Percentiles rank a stretch among this genome's conserved stretches.
phyloP scores from a whole-genome alignment of 2,329 filamentous ascomycete genomes.

The Cladosporium sp. region DNA sequence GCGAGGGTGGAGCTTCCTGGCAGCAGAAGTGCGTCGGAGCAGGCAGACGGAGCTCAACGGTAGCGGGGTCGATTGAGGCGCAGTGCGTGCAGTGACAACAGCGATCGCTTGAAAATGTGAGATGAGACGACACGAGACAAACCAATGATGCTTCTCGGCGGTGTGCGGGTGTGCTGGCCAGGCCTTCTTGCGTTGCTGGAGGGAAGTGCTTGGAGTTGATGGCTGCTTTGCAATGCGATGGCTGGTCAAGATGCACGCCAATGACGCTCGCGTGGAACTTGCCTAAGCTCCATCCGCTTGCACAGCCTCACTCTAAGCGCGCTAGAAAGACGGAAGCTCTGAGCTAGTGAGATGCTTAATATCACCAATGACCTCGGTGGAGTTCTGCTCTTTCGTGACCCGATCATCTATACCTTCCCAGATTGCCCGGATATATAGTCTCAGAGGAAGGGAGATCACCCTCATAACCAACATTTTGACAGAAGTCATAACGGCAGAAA shows the following conservation, averaged over 20 bases:
- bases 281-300: not conserved
- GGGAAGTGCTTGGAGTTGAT: not conserved
- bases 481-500: too few relatives aligned
- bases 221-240: slow-evolving; percentile 7
- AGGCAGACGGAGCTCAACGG: slow-evolving; percentile 1
- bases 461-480: too few relatives aligned
- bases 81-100: not conserved
- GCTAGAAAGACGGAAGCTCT: not conserved
- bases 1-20: not conserved
- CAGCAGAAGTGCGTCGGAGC: not conserved
- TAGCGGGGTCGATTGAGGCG: slow-evolving; percentile 9
- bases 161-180: slow-evolving; percentile 8
- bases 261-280: slow-evolving; percentile 15
- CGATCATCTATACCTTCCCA: not conserved
- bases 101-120: not conserved
- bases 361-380: slow-evolving; percentile 1
- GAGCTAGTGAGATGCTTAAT: not conserved
- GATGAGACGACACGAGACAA: not conserved
- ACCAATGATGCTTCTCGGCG: not conserved
- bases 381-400: not conserved
- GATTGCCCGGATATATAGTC: not conserved
- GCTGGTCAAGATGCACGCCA: slow-evolving; percentile 3
- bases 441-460: not conserved
- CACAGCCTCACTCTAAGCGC: slow-evolving; percentile 13
- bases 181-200: not conserved